Evolutionary conservation across 352 stramenopile genomes (phyloP).

Genomic region (Globisporangium nagaii): DNA sequence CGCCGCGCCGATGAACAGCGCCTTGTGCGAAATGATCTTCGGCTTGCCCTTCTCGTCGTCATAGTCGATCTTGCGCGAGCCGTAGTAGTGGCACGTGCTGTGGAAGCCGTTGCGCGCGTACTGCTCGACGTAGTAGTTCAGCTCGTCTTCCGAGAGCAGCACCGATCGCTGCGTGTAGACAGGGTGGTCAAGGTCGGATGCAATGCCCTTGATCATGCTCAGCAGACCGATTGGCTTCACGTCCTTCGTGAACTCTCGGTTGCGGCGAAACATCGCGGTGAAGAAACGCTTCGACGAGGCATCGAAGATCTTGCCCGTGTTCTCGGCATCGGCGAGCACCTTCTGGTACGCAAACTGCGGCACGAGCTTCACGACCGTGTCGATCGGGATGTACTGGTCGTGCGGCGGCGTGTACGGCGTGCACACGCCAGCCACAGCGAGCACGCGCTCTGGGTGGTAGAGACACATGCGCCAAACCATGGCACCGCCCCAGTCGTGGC

Average conservation of each 20-base stretch:
- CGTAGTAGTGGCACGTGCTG: slow-evolving; percentile 54
- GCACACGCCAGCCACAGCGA: slow-evolving; percentile 52
- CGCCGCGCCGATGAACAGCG: slow-evolving; percentile 57
- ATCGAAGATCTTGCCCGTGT: slow-evolving; percentile 36
- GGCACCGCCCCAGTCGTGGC: slow-evolving; percentile 57
- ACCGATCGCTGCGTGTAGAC: slow-evolving; percentile 30
- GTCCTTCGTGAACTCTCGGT: slow-evolving; percentile 23
- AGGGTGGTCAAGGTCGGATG: slow-evolving; percentile 12
- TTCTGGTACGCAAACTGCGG: slow-evolving; percentile 68
- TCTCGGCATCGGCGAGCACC: slow-evolving; percentile 33
- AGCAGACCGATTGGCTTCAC: slow-evolving; percentile 10
- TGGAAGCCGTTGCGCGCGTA: slow-evolving; percentile 53
- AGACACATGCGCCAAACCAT: slow-evolving; percentile 48
- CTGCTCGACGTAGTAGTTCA: slow-evolving; percentile 57
- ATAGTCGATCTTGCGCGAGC: slow-evolving; percentile 55
- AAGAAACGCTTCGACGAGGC: slow-evolving; percentile 38
- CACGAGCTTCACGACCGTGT: slow-evolving; percentile 36
- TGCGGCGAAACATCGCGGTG: slow-evolving; percentile 42
- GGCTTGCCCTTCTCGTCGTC: slow-evolving; percentile 29
- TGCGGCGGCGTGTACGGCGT: slow-evolving; percentile 58
- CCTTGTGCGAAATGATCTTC: slow-evolving; percentile 30
- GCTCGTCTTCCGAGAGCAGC: slow-evolving; percentile 45
- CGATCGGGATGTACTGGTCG: slow-evolving; percentile 28
- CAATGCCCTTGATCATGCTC: slow-evolving; percentile 9
- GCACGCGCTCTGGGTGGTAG: slow-evolving; percentile 46